These are phyloP conservation scores for Pistacia atlantica DNA, from an alignment of 345 rosid genomes.

Conservation along the genomic window DNA sequence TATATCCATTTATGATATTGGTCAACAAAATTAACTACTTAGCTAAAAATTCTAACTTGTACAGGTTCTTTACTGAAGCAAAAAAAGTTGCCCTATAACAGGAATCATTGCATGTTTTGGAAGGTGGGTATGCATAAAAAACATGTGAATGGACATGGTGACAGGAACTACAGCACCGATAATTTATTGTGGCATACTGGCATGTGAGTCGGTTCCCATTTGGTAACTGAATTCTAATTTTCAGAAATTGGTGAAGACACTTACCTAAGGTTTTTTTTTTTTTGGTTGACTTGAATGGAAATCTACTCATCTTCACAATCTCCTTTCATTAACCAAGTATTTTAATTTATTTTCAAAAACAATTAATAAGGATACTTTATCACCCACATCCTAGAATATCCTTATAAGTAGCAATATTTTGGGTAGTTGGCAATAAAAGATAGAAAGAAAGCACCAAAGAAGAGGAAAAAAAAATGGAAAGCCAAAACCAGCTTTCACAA, in stretches of 20 bases:
- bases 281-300: conserved; percentile 20
- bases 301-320: conserved; percentile 52
- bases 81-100: neutral
- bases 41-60: neutral
- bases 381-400: neutral
- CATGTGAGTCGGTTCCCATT: conserved; percentile 6
- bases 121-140: neutral
- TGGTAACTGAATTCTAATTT: neutral
- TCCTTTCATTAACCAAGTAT: conserved; percentile 14
- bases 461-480: conserved; percentile 27
- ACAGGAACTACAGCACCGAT: conserved; percentile 1
- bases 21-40: neutral
- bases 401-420: neutral
- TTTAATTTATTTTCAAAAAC: neutral
- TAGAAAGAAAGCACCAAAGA: conserved; percentile 18
- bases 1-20: neutral
- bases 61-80: neutral
- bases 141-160: neutral
- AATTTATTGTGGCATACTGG: neutral
- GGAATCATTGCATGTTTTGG: neutral
- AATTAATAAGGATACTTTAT: conserved; percentile 10
- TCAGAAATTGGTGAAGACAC: neutral
- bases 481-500: conserved; percentile 37
- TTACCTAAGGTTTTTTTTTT: neutral
- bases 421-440: conserved; percentile 4